A percentile compares a stretch with the other conserved stretches of the same genome.
Evolutionary conservation across 352 stramenopile genomes (phyloP).

Genomic region (Achlya hypogyna): DNA sequence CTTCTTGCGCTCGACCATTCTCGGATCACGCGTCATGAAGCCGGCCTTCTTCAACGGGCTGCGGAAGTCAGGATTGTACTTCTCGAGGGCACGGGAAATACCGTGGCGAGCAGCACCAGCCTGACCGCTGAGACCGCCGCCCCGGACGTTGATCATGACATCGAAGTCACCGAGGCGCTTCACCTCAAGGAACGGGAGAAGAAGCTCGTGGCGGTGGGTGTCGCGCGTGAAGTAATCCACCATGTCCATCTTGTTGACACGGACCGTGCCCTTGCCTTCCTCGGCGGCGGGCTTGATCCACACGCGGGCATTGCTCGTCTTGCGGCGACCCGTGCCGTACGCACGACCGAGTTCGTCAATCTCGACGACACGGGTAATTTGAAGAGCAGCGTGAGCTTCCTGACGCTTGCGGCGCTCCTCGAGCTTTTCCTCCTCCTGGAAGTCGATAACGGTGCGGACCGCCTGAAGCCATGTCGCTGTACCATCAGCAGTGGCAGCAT

Average conservation of each 20-base stretch:
- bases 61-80: conserved; percentile 90
- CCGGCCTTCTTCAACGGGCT: conserved; percentile 88
- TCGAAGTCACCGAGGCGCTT: conserved; percentile 82
- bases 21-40: conserved; percentile 90
- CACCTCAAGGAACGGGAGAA: conserved; percentile 68
- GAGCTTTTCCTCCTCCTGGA: conserved; percentile 29
- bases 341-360: conserved; percentile 69
- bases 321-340: conserved; percentile 89
- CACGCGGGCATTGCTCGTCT: conserved; percentile 89
- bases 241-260: conserved; percentile 92
- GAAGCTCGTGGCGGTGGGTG: conserved; percentile 82
- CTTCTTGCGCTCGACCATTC: conserved; percentile 97
- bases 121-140: conserved; percentile 91
- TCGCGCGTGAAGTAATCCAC: conserved; percentile 90
- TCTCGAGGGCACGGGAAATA: conserved; percentile 87
- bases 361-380: conserved; percentile 55
- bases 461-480: conserved; percentile 77
- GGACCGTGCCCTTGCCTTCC: conserved; percentile 80
- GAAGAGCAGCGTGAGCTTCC: conserved; percentile 71
- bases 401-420: conserved; percentile 55
- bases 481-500: conserved; percentile 63
- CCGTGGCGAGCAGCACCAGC: conserved; percentile 90
- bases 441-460: conserved; percentile 48
- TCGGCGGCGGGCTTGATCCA: conserved; percentile 82
- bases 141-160: conserved; percentile 86